A percentile compares a stretch with the other conserved stretches of the same genome.
Conservation (phyloP, 2,329 filamentous ascomycete species). For the Aspergillus floridensis region DNA sequence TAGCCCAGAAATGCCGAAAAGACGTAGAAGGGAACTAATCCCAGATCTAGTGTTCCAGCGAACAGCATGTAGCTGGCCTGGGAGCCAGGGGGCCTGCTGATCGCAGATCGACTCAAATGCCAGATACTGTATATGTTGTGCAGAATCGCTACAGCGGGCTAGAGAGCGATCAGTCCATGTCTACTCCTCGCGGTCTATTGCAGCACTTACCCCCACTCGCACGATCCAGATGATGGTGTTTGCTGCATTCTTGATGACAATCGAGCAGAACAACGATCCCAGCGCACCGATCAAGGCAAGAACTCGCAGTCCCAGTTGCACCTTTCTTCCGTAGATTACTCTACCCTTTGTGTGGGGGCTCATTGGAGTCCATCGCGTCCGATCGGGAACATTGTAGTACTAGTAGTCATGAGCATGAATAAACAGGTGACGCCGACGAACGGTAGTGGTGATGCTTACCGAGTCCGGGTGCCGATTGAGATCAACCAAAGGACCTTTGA, state of each 20-base stretch:
- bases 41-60: slow-evolving; percentile 68
- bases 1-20: slow-evolving; percentile 57
- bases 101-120: slow-evolving; percentile 70
- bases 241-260: slow-evolving; percentile 70
- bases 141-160: slow-evolving; percentile 73
- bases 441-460: slow-evolving; percentile 47
- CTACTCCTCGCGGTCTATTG: not conserved
- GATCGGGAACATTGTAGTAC: slow-evolving; percentile 58
- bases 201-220: slow-evolving; percentile 65
- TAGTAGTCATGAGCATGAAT: slow-evolving; percentile 15
- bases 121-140: slow-evolving; percentile 76
- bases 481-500: slow-evolving; percentile 71
- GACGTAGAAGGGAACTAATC: slow-evolving; percentile 61
- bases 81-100: slow-evolving; percentile 70
- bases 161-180: not conserved
- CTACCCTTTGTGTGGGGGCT: slow-evolving; percentile 65
- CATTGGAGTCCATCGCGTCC: slow-evolving; percentile 64
- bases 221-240: slow-evolving; percentile 69
- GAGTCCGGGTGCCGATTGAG: slow-evolving; percentile 83
- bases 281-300: slow-evolving; percentile 66
- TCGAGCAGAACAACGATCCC: slow-evolving; percentile 71
- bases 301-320: slow-evolving; percentile 67
- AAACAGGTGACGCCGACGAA: not conserved
- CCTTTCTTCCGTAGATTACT: slow-evolving; percentile 66
- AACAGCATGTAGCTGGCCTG: slow-evolving; percentile 90